A percentile compares a stretch with the other conserved stretches of the same genome.
These are phyloP conservation scores for Phytophthora podocarpi DNA, from an alignment of 352 stramenopile genomes.

Conservation along the genomic window DNA sequence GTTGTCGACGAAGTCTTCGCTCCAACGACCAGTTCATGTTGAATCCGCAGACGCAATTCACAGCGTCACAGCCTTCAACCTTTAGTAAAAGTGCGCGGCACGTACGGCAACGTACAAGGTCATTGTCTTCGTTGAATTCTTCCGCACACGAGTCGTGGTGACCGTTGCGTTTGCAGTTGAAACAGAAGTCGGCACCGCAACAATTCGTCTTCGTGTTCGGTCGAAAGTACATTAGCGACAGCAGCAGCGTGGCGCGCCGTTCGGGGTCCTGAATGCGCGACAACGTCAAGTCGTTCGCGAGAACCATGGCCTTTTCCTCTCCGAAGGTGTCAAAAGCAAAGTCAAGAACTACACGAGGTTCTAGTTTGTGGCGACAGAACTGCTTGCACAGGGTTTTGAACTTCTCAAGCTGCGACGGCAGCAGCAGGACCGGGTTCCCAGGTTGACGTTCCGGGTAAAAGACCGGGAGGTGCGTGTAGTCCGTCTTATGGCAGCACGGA, in stretches of 20 bases:
- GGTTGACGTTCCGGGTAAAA: neutral
- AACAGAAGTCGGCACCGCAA: conserved; percentile 50
- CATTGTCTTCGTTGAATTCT: conserved; percentile 26
- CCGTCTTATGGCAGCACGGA: conserved; percentile 38
- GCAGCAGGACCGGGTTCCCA: neutral
- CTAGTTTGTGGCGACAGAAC: conserved; percentile 30
- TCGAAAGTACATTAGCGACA: conserved; percentile 40
- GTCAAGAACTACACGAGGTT: conserved; percentile 23
- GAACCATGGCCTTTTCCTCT: conserved; percentile 9
- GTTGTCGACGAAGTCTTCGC: conserved; percentile 9
- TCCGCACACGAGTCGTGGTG: conserved; percentile 38
- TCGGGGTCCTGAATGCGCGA: conserved; percentile 42
- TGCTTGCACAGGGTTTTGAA: conserved; percentile 19
- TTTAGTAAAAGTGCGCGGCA: conserved; percentile 55
- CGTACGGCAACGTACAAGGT: conserved; percentile 45
- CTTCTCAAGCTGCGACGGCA: conserved; percentile 13
- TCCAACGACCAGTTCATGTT: conserved; percentile 47
- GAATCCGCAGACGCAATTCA: conserved; percentile 54
- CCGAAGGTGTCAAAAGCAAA: conserved; percentile 26
- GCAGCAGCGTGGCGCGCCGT: conserved; percentile 43
- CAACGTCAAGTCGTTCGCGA: conserved; percentile 22
- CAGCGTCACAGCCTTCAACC: conserved; percentile 52
- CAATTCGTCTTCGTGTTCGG: conserved; percentile 41
- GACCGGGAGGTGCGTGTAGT: conserved; percentile 43
- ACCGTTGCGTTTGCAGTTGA: conserved; percentile 51